These are phyloP conservation scores for Neonectria ditissima DNA, from an alignment of 2,329 filamentous ascomycete genomes.

Conservation along the genomic window DNA sequence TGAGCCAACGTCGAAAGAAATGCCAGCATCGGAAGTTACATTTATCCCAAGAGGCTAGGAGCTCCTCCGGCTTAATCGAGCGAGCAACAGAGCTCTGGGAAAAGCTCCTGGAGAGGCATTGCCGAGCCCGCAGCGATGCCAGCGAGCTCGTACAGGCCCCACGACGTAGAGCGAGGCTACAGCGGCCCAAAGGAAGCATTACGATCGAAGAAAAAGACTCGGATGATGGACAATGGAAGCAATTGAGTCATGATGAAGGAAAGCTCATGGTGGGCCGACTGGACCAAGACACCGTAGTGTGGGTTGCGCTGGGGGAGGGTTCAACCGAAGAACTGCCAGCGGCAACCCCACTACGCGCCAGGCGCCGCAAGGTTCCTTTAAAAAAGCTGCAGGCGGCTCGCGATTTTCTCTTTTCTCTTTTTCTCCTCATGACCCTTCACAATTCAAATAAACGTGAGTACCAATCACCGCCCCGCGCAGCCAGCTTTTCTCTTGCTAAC, in stretches of 20 bases:
- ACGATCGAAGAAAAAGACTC: constrained; percentile 30
- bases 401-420: constrained; percentile 59
- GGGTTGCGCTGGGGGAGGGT: constrained; percentile 15
- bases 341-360: constrained; percentile 38
- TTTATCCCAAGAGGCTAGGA: constrained; percentile 47
- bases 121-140: constrained; percentile 24
- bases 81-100: constrained; percentile 35
- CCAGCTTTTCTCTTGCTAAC: constrained; percentile 47
- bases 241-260: constrained; percentile 39
- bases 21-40: constrained; percentile 39
- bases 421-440: constrained; percentile 88
- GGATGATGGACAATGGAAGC: constrained; percentile 14
- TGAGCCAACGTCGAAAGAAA: not conserved
- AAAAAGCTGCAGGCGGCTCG: constrained; percentile 50
- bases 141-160: constrained; percentile 16
- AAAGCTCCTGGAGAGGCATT: constrained; percentile 39
- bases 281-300: constrained; percentile 7
- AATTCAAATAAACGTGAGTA: constrained; percentile 97
- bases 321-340: constrained; percentile 47
- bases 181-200: constrained; percentile 43
- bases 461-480: constrained; percentile 32
- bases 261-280: constrained; percentile 36
- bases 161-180: constrained; percentile 37
- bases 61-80: constrained; percentile 36
- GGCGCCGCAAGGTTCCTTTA: constrained; percentile 48